Evolutionary conservation across 805 yeast genomes (phyloP).

Genomic region (Komagataella pseudopastoris): DNA sequence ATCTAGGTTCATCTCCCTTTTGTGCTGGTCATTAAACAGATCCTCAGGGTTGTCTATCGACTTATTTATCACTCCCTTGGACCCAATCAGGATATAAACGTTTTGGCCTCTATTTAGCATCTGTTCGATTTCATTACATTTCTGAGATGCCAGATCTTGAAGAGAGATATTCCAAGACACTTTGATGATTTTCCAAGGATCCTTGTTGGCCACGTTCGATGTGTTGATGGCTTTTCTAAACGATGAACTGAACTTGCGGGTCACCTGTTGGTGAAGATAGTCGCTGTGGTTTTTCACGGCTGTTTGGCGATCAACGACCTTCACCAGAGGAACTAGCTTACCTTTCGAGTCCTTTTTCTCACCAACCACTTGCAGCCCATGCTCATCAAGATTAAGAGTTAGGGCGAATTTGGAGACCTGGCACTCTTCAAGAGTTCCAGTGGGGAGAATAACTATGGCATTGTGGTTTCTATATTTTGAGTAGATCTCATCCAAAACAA

Average conservation of each 20-base stretch:
- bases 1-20: not conserved
- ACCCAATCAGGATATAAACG: constrained; percentile 26
- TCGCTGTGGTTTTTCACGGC: constrained; percentile 16
- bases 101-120: constrained; percentile 29
- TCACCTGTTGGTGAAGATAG: constrained; percentile 6
- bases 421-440: not conserved
- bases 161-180: constrained; percentile 44
- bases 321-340: constrained; percentile 10
- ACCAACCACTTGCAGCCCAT: constrained; percentile 13
- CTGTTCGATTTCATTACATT: constrained; percentile 31
- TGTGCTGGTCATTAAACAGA: not conserved
- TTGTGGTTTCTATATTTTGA: not conserved
- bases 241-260: not conserved
- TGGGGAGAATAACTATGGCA: not conserved
- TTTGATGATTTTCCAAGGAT: constrained; percentile 28
- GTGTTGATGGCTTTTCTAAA: not conserved
- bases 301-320: constrained; percentile 9
- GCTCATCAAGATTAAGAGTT: constrained; percentile 10
- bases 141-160: constrained; percentile 39
- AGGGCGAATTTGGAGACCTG: constrained; percentile 3
- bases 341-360: constrained; percentile 3
- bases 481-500: not conserved
- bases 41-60: constrained; percentile 7
- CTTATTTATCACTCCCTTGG: constrained; percentile 14
- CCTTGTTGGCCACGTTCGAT: constrained; percentile 4